Conservation (phyloP, 257 asterid genomes). For the Primulina eburnea region DNA sequence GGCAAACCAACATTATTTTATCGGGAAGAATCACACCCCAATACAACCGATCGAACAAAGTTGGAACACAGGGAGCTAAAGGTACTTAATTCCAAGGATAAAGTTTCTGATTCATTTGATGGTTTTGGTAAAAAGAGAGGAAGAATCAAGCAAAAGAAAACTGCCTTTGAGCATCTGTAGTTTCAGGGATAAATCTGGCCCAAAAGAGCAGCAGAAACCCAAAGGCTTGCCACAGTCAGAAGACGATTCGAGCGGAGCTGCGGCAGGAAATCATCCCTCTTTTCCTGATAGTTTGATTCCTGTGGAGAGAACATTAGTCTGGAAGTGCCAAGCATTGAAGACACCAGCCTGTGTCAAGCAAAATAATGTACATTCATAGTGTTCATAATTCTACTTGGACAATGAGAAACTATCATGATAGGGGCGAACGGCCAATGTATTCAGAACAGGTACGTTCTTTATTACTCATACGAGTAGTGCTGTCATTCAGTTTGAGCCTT, state of each 20-base stretch:
- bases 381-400: constrained; percentile 33
- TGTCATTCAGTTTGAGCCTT: neutral
- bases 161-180: constrained; percentile 83
- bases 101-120: constrained; percentile 38
- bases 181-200: constrained; percentile 63
- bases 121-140: constrained; percentile 63
- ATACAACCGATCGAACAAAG: constrained; percentile 35
- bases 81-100: constrained; percentile 28
- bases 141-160: constrained; percentile 67
- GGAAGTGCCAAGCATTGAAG: constrained; percentile 85
- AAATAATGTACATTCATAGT: constrained; percentile 79
- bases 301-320: constrained; percentile 54
- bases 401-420: constrained; percentile 39
- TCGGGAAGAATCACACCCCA: constrained; percentile 32
- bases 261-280: constrained; percentile 31
- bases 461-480: neutral
- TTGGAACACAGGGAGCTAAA: constrained; percentile 40
- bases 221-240: constrained; percentile 29
- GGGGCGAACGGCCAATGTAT: constrained; percentile 43
- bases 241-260: constrained; percentile 25
- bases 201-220: constrained; percentile 47
- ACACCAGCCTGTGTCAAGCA: constrained; percentile 67
- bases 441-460: constrained; percentile 19
- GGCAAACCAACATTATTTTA: constrained; percentile 33
- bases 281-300: constrained; percentile 38